A percentile compares a stretch with the other conserved stretches of the same genome.
These are phyloP conservation scores for Erysiphe pisi DNA, from an alignment of 2,329 filamentous ascomycete species.

Conservation along the genomic window DNA sequence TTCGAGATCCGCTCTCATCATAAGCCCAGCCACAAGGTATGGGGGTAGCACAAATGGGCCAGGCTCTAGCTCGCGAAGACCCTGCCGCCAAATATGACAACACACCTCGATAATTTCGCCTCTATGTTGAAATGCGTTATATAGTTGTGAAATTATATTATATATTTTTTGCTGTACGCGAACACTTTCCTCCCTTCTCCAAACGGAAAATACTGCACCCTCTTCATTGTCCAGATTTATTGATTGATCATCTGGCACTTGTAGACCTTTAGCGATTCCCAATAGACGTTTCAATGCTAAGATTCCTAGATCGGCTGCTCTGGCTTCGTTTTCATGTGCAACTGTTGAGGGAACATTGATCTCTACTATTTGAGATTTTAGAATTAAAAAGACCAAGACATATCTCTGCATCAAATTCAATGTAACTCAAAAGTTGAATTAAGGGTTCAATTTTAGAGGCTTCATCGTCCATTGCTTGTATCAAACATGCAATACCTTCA, in stretches of 20 bases:
- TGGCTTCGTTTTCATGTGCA: conserved; percentile 31
- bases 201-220: conserved; percentile 39
- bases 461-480: conserved; percentile 58
- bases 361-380: neutral
- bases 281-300: conserved; percentile 55
- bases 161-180: conserved; percentile 45
- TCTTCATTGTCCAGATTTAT: conserved; percentile 54
- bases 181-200: conserved; percentile 43
- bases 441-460: conserved; percentile 46
- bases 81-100: conserved; percentile 60
- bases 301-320: conserved; percentile 36
- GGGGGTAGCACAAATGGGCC: conserved; percentile 69
- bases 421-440: conserved; percentile 48
- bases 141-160: conserved; percentile 43
- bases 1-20: conserved; percentile 48
- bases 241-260: conserved; percentile 54
- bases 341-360: conserved; percentile 31
- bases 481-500: conserved; percentile 61
- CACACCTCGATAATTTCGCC: conserved; percentile 61
- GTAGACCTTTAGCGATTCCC: conserved; percentile 60
- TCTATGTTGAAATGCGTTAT: conserved; percentile 47
- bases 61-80: conserved; percentile 62
- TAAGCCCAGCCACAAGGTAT: conserved; percentile 53
- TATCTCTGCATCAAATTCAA: conserved; percentile 51
- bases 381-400: conserved; percentile 32